phyloP scores from a whole-genome alignment of 225 moss, liverwort and hornwort genomes.

The Straminergon stramineum region DNA sequence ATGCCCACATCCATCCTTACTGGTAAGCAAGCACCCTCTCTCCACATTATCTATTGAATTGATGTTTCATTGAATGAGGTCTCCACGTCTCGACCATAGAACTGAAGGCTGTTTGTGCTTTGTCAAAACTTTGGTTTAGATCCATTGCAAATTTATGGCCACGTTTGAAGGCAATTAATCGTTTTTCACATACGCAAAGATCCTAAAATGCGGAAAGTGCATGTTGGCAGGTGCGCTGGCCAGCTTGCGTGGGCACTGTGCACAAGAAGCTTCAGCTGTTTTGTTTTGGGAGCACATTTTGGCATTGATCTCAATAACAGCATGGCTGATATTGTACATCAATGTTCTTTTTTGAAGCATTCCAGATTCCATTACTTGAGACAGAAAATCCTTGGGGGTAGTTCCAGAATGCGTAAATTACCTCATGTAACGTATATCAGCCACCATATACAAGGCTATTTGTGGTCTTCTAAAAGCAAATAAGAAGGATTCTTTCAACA shows the following conservation, averaged over 20 bases:
- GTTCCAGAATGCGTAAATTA: background rate
- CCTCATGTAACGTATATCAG: background rate
- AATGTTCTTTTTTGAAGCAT: constrained; percentile 54
- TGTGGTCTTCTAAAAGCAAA: background rate
- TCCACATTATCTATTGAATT: background rate
- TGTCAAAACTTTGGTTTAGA: background rate
- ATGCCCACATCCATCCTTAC: constrained; percentile 90
- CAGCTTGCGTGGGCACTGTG: constrained; percentile 63
- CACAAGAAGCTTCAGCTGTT: constrained; percentile 79
- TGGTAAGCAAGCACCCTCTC: constrained; percentile 17
- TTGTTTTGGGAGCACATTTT: constrained; percentile 80
- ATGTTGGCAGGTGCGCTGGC: constrained; percentile 65
- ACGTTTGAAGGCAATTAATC: background rate
- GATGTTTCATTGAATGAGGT: background rate
- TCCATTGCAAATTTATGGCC: background rate
- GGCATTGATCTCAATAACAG: constrained; percentile 51
- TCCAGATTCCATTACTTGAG: background rate
- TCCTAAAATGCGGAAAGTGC: background rate
- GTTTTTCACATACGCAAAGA: background rate
- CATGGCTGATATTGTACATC: constrained; percentile 66
- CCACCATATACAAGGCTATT: background rate
- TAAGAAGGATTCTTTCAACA: background rate
- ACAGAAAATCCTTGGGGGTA: background rate
- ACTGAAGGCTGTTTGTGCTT: background rate
- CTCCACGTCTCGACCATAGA: background rate